Base-by-base conservation (phyloP, 1,139 yeast genomes). In the Geotrichum aggregatum region DNA sequence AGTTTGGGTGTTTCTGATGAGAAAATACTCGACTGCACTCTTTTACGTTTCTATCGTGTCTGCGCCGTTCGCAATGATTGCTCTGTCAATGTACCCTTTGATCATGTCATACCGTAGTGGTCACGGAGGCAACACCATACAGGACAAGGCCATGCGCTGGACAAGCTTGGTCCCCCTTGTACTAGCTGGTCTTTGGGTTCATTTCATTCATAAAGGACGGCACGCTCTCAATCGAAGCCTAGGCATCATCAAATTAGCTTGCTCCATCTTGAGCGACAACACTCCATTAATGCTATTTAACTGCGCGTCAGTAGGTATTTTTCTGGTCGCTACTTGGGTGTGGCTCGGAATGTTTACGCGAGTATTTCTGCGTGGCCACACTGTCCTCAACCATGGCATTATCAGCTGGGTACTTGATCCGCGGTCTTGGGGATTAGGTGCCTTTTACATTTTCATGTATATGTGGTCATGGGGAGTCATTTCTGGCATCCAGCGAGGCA, bases 381-480 rank as follows among this genome's bases (percentile, higher is more conserved):
- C 63, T 3, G 55, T 60, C 11, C 52, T 54, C 11, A 61, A 59
- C 33, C 58, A 64, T 35, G 61, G 66, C 11, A 58, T 63, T 16
- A 30, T 61, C 13, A 50, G 52, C 35, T 67, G 70, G 70, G 60
- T 66, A n/a, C 56, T 67, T 44, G 67, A 64, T 43, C 59, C 66
- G 26, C 61, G 62, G 36, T 62, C 70, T 2, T 69, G 71, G 64
- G 50, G 62, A 3, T 61, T 71, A 1, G 75, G 71, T 1, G 64
- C 64, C 4, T 67, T 69, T 56, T 71, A 70, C 58, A 58, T 68
- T 2, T 56, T 72, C 28, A 65, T 71, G 67, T 72, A 69, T 55
- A 56, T 73, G 34, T 73, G 76, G 76, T 69, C 76, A 1, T 71
- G 74, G 71, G 71, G 72, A 1, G 68, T 73, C 18, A 55, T 73